Conservation (phyloP, 192 early-diverging fungal species). For the Powellomyces hirtus region DNA sequence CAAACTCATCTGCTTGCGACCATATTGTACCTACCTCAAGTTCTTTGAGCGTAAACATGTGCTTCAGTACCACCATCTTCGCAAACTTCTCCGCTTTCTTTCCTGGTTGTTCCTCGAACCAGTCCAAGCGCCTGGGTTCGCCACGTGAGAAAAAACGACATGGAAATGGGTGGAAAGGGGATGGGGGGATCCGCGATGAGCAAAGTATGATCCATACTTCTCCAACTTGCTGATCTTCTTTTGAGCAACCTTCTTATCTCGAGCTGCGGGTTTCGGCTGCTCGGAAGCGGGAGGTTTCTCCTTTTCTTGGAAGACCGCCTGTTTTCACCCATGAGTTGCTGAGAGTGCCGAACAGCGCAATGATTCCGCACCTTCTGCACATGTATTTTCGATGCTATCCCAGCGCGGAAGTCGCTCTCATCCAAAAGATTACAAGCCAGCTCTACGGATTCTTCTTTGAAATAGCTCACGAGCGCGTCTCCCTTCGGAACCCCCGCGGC, state of each 20-base stretch:
- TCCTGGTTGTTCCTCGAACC: slow-evolving; percentile 74
- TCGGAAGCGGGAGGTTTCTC: slow-evolving; percentile 36
- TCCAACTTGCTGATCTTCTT: slow-evolving; percentile 65
- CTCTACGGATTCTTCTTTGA: slow-evolving; percentile 85
- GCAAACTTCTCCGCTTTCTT: slow-evolving; percentile 70
- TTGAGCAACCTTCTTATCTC: slow-evolving; percentile 40
- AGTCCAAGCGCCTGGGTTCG: slow-evolving; percentile 75
- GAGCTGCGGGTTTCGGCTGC: slow-evolving; percentile 15
- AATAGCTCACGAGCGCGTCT: slow-evolving; percentile 89
- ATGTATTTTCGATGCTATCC: slow-evolving; percentile 60
- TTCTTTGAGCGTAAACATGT: slow-evolving; percentile 91
- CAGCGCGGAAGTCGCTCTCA: slow-evolving; percentile 76
- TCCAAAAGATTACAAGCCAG: slow-evolving; percentile 84
- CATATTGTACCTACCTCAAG: slow-evolving; percentile 63
- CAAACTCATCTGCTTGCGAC: neutral
- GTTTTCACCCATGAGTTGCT: neutral
- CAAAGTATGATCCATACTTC: slow-evolving; percentile 52
- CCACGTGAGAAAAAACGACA: neutral
- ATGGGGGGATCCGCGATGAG: neutral
- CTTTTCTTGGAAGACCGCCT: slow-evolving; percentile 83
- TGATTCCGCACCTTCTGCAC: slow-evolving; percentile 58
- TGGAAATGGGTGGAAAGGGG: neutral
- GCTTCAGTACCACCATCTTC: slow-evolving; percentile 87
- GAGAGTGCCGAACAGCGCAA: neutral
- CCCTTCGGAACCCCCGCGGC: slow-evolving; percentile 73